These are phyloP conservation scores for Leptomonas pyrrhocoris DNA, from an alignment of 208 protist species.

Conservation along the genomic window DNA sequence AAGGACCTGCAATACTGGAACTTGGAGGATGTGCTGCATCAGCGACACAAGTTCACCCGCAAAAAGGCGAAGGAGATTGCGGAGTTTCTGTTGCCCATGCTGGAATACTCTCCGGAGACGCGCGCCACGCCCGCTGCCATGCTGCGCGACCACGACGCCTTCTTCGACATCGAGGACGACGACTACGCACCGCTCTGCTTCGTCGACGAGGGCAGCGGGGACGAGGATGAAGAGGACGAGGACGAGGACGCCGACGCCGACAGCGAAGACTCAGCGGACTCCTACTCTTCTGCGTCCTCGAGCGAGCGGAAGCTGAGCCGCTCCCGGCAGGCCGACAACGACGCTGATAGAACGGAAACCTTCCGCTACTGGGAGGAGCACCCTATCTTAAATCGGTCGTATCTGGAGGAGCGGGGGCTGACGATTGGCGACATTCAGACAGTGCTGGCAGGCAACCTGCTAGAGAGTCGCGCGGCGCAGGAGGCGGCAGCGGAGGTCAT, in stretches of 20 bases:
- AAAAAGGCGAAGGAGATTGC: constrained; percentile 92
- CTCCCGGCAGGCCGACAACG: constrained; percentile 30
- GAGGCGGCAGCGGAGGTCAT: constrained; percentile 81
- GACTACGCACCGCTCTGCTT: constrained; percentile 86
- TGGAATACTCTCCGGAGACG: constrained; percentile 86
- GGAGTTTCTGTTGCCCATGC: constrained; percentile 95
- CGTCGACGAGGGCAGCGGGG: constrained; percentile 40
- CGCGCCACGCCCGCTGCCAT: constrained; percentile 88
- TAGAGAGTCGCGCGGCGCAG: constrained; percentile 53
- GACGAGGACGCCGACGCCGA: constrained; percentile 44
- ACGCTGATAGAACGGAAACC: constrained; percentile 35
- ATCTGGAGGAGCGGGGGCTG: constrained; percentile 66
- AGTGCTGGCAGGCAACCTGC: constrained; percentile 62
- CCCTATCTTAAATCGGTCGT: constrained; percentile 66
- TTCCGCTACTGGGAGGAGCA: constrained; percentile 74
- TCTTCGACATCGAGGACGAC: constrained; percentile 87
- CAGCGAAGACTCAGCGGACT: constrained; percentile 31
- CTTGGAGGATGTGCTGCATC: constrained; percentile 89
- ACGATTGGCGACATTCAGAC: constrained; percentile 74
- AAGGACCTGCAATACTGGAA: constrained; percentile 79
- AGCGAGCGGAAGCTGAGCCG: constrained; percentile 16
- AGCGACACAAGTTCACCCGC: constrained; percentile 92
- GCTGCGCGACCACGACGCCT: constrained; percentile 78
- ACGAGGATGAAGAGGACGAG: constrained; percentile 30
- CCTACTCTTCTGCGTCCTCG: constrained; percentile 24